These are phyloP conservation scores for Candida multigemmis DNA, from an alignment of 805 yeast species.

Conservation along the genomic window DNA sequence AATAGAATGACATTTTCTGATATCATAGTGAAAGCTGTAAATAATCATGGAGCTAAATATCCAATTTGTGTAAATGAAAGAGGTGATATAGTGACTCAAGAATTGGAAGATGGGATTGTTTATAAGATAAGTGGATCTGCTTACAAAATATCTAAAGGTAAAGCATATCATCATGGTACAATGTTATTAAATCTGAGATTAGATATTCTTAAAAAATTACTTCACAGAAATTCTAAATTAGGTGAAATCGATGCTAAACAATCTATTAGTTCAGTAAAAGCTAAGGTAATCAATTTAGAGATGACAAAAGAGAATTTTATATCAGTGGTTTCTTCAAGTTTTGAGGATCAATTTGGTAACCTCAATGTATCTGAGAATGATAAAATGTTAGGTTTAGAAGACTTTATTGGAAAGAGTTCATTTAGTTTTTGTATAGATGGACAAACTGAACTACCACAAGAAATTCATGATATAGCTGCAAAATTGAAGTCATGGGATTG, in stretches of 20 bases:
- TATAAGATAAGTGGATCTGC: conserved; percentile 89
- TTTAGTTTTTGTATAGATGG: conserved; percentile 12
- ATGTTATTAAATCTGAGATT: conserved; percentile 71
- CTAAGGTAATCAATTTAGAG: conserved; percentile 65
- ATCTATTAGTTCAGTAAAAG: conserved; percentile 65
- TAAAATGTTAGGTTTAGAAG: conserved; percentile 23
- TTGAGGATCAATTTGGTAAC: conserved; percentile 21
- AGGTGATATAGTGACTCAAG: conserved; percentile 62
- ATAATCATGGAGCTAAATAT: conserved; percentile 8
- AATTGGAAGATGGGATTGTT: conserved; percentile 10
- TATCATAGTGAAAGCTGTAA: conserved; percentile 28
- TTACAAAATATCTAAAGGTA: conserved; percentile 71
- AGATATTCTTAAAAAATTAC: conserved; percentile 46
- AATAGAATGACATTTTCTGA: conserved; percentile 46
- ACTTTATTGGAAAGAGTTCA: conserved; percentile 11
- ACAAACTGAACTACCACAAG: conserved; percentile 21
- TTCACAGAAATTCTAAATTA: conserved; percentile 33
- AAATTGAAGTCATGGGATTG: conserved; percentile 57
- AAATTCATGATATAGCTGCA: conserved; percentile 28
- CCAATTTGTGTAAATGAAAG: conserved; percentile 52
- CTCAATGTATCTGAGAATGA: conserved; percentile 18
- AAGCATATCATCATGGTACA: conserved; percentile 92
- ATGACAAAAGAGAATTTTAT: conserved; percentile 39
- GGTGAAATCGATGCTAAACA: conserved; percentile 40
- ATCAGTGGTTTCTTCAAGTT: conserved; percentile 31